These are phyloP conservation scores for Quercus mongolica DNA, from an alignment of 306 rosid species.

Conservation along the genomic window DNA sequence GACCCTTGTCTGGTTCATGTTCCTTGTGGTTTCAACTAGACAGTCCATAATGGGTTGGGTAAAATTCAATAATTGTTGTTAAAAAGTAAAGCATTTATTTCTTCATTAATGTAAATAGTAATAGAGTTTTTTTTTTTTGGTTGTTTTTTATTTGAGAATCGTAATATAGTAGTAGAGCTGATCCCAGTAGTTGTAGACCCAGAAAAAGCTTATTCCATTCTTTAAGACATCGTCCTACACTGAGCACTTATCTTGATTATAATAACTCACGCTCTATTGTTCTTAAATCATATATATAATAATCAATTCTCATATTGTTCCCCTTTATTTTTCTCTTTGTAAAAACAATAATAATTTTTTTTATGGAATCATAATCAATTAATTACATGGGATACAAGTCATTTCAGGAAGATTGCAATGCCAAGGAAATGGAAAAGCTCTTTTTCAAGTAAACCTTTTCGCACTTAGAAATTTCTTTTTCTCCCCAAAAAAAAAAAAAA, in stretches of 20 bases:
- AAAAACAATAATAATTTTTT: background rate
- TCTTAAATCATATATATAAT: background rate
- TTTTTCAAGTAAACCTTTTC: no score
- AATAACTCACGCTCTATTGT: background rate
- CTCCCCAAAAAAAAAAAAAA: no score
- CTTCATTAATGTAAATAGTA: background rate
- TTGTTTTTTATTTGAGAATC: no score
- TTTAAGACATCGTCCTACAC: background rate
- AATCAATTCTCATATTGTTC: background rate
- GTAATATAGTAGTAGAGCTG: background rate
- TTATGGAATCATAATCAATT: no score
- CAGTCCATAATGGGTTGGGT: background rate
- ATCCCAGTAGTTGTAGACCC: background rate
- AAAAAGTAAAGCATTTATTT: background rate
- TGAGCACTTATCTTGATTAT: background rate
- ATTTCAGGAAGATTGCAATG: background rate
- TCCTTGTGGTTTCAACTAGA: background rate
- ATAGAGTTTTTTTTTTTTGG: no score
- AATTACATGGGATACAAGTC: no score
- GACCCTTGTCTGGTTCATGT: background rate
- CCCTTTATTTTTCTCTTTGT: background rate
- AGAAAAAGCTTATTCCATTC: background rate
- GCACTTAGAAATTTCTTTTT: no score
- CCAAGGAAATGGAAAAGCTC: no score
- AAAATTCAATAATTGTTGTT: no score